Conservation (phyloP, 805 yeast genomes). For the Candida ulmi region DNA sequence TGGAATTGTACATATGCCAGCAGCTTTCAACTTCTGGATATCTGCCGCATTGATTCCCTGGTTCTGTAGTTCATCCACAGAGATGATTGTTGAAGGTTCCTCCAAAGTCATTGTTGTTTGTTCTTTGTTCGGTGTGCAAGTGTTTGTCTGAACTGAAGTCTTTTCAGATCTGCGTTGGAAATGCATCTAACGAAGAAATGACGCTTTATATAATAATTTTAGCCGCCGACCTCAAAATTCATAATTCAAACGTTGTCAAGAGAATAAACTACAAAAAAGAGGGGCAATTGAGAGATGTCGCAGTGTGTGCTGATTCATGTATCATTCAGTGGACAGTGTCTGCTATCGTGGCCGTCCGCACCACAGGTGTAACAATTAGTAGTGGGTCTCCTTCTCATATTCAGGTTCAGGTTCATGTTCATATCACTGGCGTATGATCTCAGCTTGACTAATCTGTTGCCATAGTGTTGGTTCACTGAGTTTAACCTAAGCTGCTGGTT, state of each 20-base stretch:
- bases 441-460: conserved; percentile 5
- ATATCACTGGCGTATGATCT: conserved; percentile 4
- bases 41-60: conserved; percentile 72
- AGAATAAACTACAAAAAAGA: too few relatives aligned
- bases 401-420: too few relatives aligned
- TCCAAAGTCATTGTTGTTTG: conserved; percentile 11
- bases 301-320: background rate
- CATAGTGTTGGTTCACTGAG: conserved; percentile 8
- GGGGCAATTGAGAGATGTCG: background rate
- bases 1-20: conserved; percentile 63
- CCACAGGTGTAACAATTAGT: conserved; percentile 12
- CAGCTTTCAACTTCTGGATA: conserved; percentile 57
- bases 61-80: conserved; percentile 49
- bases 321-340: conserved; percentile 5
- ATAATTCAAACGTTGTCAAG: too few relatives aligned
- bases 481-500: background rate
- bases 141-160: too few relatives aligned
- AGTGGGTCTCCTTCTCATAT: background rate
- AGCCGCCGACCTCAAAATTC: background rate
- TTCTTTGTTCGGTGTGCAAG: too few relatives aligned
- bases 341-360: conserved; percentile 12
- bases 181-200: background rate
- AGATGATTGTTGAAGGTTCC: conserved; percentile 20
- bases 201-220: background rate
- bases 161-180: too few relatives aligned